phyloP scores from a whole-genome alignment of 1,284 basidiomycete genomes.

The Pholiota adiposa region DNA sequence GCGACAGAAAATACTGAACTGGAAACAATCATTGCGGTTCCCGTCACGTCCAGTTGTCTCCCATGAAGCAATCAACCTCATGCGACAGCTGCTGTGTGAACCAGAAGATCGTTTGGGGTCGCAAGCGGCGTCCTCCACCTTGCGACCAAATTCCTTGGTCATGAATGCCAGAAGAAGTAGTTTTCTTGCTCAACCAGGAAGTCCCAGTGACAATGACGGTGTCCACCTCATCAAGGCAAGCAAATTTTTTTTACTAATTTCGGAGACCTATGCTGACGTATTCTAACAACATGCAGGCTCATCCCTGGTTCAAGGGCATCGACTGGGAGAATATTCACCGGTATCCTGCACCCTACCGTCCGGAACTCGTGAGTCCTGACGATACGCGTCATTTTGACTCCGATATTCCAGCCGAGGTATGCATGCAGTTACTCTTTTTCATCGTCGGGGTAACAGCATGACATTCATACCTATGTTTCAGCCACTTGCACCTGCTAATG shows the following conservation, averaged over 20 bases:
- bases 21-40: slow-evolving; percentile 88
- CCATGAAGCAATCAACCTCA: slow-evolving; percentile 84
- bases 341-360: slow-evolving; percentile 85
- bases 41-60: slow-evolving; percentile 85
- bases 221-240: slow-evolving; percentile 85
- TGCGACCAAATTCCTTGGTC: slow-evolving; percentile 78
- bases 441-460: slow-evolving; percentile 23
- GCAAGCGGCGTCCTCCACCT: slow-evolving; percentile 66
- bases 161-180: slow-evolving; percentile 75
- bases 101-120: slow-evolving; percentile 92
- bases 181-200: slow-evolving; percentile 58
- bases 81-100: slow-evolving; percentile 90
- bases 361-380: slow-evolving; percentile 77
- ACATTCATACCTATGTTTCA: slow-evolving; percentile 44
- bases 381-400: slow-evolving; percentile 93
- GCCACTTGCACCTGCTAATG: slow-evolving; percentile 90
- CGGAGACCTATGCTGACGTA: background rate
- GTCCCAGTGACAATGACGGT: slow-evolving; percentile 70
- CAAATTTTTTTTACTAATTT: slow-evolving; percentile 3
- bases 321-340: slow-evolving; percentile 85
- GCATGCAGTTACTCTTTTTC: slow-evolving; percentile 31
- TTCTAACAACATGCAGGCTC: slow-evolving; percentile 53
- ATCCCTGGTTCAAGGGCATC: slow-evolving; percentile 87
- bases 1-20: slow-evolving; percentile 91
- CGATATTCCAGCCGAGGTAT: slow-evolving; percentile 89